These are phyloP conservation scores for Fusarium longipes DNA, from an alignment of 2,329 filamentous ascomycete genomes.

Conservation along the genomic window DNA sequence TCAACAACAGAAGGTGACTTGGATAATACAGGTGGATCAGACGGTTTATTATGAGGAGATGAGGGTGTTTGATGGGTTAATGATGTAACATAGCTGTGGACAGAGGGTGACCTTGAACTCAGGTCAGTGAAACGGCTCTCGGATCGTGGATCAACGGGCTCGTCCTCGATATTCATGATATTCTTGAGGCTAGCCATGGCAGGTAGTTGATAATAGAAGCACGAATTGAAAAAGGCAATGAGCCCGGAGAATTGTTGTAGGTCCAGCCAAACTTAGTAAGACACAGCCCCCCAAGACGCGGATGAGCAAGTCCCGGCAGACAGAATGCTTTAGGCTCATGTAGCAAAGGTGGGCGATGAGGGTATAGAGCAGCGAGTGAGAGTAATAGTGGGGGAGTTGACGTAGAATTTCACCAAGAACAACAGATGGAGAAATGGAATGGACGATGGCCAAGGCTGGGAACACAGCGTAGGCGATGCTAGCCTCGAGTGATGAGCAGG, in stretches of 20 bases:
- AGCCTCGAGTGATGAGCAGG: slow-evolving; percentile 40
- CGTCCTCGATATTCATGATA: slow-evolving; percentile 68
- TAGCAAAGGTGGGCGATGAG: slow-evolving; percentile 50
- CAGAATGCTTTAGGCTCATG: slow-evolving; percentile 48
- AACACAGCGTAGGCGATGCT: slow-evolving; percentile 39
- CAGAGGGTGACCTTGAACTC: slow-evolving; percentile 51
- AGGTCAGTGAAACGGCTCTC: slow-evolving; percentile 60
- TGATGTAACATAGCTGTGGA: slow-evolving; percentile 55
- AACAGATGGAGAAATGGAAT: slow-evolving; percentile 45
- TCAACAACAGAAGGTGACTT: slow-evolving; percentile 44
- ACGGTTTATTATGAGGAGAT: slow-evolving; percentile 51
- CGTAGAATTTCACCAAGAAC: slow-evolving; percentile 40
- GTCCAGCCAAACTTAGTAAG: slow-evolving; percentile 57
- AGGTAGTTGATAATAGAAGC: slow-evolving; percentile 56
- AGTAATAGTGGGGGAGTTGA: slow-evolving; percentile 44
- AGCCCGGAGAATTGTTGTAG: slow-evolving; percentile 48
- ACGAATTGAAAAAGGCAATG: slow-evolving; percentile 45
- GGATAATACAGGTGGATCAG: slow-evolving; percentile 49
- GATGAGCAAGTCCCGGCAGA: slow-evolving; percentile 45
- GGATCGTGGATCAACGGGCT: slow-evolving; percentile 55
- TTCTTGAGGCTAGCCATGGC: slow-evolving; percentile 66
- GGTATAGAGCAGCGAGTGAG: slow-evolving; percentile 40
- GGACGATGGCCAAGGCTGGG: slow-evolving; percentile 38
- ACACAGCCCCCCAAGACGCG: slow-evolving; percentile 59
- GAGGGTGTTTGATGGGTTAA: slow-evolving; percentile 48